Evolutionary conservation across 73 alveolate species (phyloP).

Genomic region (Paramecium sexaurelia): DNA sequence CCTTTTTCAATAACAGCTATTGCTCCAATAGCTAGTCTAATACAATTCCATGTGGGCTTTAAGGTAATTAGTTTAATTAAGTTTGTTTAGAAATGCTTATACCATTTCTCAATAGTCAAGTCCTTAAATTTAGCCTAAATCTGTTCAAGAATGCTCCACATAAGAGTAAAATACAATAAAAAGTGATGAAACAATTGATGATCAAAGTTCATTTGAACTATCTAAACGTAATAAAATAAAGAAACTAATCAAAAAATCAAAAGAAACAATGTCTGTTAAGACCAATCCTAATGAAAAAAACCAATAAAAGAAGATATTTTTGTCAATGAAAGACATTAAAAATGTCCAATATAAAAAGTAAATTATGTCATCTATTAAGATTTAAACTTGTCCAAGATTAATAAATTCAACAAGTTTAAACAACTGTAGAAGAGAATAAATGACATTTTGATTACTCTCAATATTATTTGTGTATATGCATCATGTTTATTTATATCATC

Average conservation of each 20-base stretch:
- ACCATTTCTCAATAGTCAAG: neutral
- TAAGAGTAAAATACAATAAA: neutral
- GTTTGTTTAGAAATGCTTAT: neutral
- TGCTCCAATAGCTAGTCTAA: neutral
- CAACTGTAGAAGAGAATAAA: neutral
- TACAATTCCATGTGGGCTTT: neutral
- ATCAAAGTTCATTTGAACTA: neutral
- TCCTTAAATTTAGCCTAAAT: neutral
- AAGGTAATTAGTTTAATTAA: neutral
- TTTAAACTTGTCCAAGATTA: neutral
- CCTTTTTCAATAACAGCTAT: neutral
- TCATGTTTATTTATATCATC: neutral
- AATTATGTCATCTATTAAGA: neutral
- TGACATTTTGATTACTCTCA: neutral
- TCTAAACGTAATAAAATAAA: neutral
- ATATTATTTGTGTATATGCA: neutral
- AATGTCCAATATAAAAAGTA: conserved; percentile 45
- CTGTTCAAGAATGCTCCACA: neutral
- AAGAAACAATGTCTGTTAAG: neutral
- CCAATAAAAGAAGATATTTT: neutral
- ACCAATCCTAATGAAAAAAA: neutral
- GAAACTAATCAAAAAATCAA: neutral
- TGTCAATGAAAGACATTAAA: conserved; percentile 38
- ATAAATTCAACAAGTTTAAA: no score
- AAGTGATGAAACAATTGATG: neutral